Evolutionary conservation across 2,329 filamentous ascomycete species (phyloP).

Genomic region (Colletotrichum somersetense): DNA sequence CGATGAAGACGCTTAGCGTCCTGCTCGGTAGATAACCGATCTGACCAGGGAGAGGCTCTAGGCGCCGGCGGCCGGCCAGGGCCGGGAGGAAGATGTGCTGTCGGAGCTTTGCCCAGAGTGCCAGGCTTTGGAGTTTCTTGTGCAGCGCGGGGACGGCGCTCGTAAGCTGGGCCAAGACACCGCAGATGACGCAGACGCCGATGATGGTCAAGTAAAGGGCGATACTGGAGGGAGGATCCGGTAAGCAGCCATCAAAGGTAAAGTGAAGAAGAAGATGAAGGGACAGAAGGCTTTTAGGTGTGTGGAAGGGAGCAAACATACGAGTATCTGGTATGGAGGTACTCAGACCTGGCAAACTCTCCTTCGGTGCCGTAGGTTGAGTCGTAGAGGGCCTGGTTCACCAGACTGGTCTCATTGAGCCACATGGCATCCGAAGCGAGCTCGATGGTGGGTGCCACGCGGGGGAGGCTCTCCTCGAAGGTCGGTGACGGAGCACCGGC

Average conservation of each 20-base stretch:
- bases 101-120: constrained; percentile 35
- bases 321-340: constrained; percentile 24
- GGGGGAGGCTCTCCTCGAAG: constrained; percentile 44
- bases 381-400: constrained; percentile 14
- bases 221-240: not conserved
- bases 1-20: constrained; percentile 60
- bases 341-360: constrained; percentile 25
- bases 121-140: not conserved
- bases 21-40: constrained; percentile 53
- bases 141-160: not conserved
- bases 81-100: constrained; percentile 46
- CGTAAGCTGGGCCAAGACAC: not conserved
- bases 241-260: not conserved
- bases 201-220: constrained; percentile 14
- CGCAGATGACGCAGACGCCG: constrained; percentile 1
- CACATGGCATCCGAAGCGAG: constrained; percentile 18
- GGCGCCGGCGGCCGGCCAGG: constrained; percentile 45
- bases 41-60: constrained; percentile 41
- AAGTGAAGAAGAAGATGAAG: not conserved
- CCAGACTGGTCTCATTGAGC: constrained; percentile 19
- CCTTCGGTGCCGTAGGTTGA: constrained; percentile 16
- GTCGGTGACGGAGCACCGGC: constrained; percentile 34
- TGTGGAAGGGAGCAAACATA: not conserved
- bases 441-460: constrained; percentile 10
- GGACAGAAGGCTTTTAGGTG: not conserved